A percentile compares a stretch with the other conserved stretches of the same genome.
Conservation (phyloP, 305 asterid genomes). For the Plantago rigida region DNA sequence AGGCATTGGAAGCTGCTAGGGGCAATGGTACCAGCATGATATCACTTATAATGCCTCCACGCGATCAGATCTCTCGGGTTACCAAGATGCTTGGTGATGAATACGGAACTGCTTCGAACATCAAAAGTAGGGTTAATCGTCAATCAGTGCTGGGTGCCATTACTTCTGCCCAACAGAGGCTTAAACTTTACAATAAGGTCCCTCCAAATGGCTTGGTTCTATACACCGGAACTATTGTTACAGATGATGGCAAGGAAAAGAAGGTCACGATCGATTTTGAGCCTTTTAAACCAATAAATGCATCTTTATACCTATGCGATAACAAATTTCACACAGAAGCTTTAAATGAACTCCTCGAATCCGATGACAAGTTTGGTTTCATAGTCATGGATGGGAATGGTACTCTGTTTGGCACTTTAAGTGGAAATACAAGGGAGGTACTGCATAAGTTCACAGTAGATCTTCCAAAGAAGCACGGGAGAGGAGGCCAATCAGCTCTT, state of each 20-base stretch:
- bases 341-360: slow-evolving; percentile 33
- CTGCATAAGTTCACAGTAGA: slow-evolving; percentile 38
- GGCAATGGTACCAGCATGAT: slow-evolving; percentile 42
- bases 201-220: slow-evolving; percentile 38
- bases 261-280: slow-evolving; percentile 37
- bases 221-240: slow-evolving; percentile 37
- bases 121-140: slow-evolving; percentile 37
- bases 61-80: slow-evolving; percentile 37
- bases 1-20: slow-evolving; percentile 36
- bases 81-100: slow-evolving; percentile 41
- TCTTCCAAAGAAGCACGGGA: slow-evolving; percentile 36
- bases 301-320: slow-evolving; percentile 35
- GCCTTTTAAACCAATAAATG: slow-evolving; percentile 38
- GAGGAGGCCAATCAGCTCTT: slow-evolving; percentile 40
- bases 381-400: slow-evolving; percentile 39
- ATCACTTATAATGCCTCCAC: slow-evolving; percentile 38
- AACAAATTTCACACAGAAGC: slow-evolving; percentile 40
- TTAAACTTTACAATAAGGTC: slow-evolving; percentile 36
- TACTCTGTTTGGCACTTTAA: slow-evolving; percentile 36
- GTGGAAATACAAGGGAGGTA: slow-evolving; percentile 36
- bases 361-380: slow-evolving; percentile 37
- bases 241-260: slow-evolving; percentile 39
- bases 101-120: slow-evolving; percentile 37
- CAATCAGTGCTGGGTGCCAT: slow-evolving; percentile 39
- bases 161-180: slow-evolving; percentile 40